Conservation (phyloP, 23 red algal species). For the Gracilaria vermiculophylla region DNA sequence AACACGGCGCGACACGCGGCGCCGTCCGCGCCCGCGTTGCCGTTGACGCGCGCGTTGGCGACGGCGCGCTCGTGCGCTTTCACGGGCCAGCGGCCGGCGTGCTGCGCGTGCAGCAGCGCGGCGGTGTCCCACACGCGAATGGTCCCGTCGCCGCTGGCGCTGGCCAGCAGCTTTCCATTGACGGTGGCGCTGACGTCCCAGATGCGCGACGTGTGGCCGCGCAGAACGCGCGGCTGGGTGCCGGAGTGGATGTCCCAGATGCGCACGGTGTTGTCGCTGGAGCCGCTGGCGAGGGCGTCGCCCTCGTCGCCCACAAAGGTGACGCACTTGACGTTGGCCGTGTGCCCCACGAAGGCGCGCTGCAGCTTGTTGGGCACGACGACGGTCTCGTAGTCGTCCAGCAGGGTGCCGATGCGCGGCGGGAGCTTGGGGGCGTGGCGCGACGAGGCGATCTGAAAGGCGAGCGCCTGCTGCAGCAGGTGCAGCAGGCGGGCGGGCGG, state of each 20-base stretch:
- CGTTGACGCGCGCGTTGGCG: not conserved
- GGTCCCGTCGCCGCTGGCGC: slow-evolving; percentile 78
- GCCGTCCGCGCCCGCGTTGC: not conserved
- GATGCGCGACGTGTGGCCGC: slow-evolving; percentile 85
- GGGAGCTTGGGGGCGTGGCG: slow-evolving; percentile 72
- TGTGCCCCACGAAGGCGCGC: slow-evolving; percentile 68
- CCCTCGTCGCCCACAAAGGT: slow-evolving; percentile 91
- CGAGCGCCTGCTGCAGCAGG: slow-evolving; percentile 88
- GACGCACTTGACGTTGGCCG: slow-evolving; percentile 87
- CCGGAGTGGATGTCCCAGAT: slow-evolving; percentile 76
- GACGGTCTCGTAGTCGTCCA: slow-evolving; percentile 91
- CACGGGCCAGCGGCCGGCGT: slow-evolving; percentile 1
- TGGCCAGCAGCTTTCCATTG: slow-evolving; percentile 76
- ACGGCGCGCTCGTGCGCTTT: not conserved
- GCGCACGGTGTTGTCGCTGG: slow-evolving; percentile 81
- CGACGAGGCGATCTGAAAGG: slow-evolving; percentile 82
- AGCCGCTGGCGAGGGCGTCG: slow-evolving; percentile 74
- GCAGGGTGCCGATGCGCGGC: slow-evolving; percentile 86
- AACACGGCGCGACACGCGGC: slow-evolving; percentile 20
- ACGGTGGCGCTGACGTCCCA: slow-evolving; percentile 88
- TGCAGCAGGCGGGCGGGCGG: slow-evolving; percentile 79
- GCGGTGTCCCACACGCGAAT: slow-evolving; percentile 82
- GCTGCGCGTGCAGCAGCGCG: slow-evolving; percentile 2
- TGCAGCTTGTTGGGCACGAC: slow-evolving; percentile 84
- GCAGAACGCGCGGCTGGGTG: slow-evolving; percentile 26